phyloP scores from a whole-genome alignment of 2,329 filamentous ascomycete species.

The Septoria linicola region DNA sequence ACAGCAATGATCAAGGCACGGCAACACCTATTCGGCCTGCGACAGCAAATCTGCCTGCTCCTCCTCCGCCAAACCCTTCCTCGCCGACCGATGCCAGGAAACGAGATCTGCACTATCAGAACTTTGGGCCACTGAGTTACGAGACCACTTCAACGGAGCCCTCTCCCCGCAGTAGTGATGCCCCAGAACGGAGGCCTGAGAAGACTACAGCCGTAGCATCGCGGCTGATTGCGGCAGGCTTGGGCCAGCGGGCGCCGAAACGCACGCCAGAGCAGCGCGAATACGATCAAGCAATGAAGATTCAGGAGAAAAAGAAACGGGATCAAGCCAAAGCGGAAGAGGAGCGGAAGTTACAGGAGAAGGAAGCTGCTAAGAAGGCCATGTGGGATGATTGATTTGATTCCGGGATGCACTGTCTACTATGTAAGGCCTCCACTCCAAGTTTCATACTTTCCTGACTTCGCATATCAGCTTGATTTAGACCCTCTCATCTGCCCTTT shows the following conservation, averaged over 20 bases:
- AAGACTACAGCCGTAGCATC: conserved; percentile 92
- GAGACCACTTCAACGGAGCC: background rate
- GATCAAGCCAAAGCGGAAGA: conserved; percentile 70
- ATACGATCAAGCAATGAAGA: conserved; percentile 77
- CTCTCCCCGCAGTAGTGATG: background rate
- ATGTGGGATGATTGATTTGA: conserved; percentile 79
- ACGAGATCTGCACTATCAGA: conserved; percentile 24
- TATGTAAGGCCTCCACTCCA: too few relatives aligned
- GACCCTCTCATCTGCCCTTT: background rate
- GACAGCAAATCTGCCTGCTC: conserved; percentile 41
- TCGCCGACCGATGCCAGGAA: conserved; percentile 47
- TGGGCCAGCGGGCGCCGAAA: conserved; percentile 77
- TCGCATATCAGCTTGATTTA: too few relatives aligned
- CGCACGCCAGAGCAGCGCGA: conserved; percentile 84
- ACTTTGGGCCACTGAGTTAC: conserved; percentile 23
- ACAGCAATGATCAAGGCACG: conserved; percentile 33
- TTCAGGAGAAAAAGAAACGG: conserved; percentile 77
- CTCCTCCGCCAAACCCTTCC: conserved; percentile 68
- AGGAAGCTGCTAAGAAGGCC: conserved; percentile 74
- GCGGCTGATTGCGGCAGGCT: conserved; percentile 81
- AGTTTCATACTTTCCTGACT: too few relatives aligned
- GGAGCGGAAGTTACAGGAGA: conserved; percentile 61
- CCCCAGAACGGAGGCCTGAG: conserved; percentile 58
- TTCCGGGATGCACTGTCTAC: too few relatives aligned
- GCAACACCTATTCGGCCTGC: conserved; percentile 31